Percentiles rank a stretch among this genome's conserved stretches.
phyloP scores from a whole-genome alignment of 306 rosid species.

The Malus asiatica region DNA sequence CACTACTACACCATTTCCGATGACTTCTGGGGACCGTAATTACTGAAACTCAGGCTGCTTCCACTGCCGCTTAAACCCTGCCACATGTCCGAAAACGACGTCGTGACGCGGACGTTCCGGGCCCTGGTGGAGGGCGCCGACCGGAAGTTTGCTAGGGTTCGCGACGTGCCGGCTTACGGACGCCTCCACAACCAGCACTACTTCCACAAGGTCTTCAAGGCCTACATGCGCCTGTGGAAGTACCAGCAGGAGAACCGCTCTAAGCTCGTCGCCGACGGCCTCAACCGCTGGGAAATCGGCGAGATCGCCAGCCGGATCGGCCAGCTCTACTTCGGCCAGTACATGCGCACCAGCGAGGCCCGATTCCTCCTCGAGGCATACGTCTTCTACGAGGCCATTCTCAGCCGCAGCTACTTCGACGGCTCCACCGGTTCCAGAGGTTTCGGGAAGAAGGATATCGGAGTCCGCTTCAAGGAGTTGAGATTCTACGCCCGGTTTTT shows the following conservation, averaged over 20 bases:
- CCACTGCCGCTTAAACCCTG: background rate
- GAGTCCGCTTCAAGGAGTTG: conserved; percentile 77
- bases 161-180: conserved; percentile 84
- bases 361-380: conserved; percentile 82
- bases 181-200: conserved; percentile 53
- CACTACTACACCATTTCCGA: conserved; percentile 28
- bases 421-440: conserved; percentile 45
- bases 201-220: conserved; percentile 89
- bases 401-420: conserved; percentile 73
- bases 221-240: conserved; percentile 84
- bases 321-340: conserved; percentile 92
- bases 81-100: conserved; percentile 50
- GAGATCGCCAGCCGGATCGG: conserved; percentile 99
- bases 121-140: conserved; percentile 89
- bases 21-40: conserved; percentile 36
- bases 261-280: conserved; percentile 66
- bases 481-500: conserved; percentile 89
- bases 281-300: conserved; percentile 97
- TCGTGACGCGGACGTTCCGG: conserved; percentile 51
- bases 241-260: conserved; percentile 79
- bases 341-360: conserved; percentile 82
- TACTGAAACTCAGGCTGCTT: conserved; percentile 15
- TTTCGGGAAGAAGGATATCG: conserved; percentile 66
- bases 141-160: conserved; percentile 88
- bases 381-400: conserved; percentile 92